Base-by-base conservation (phyloP, 2,329 filamentous ascomycete species). In the Penicillium sp. region DNA sequence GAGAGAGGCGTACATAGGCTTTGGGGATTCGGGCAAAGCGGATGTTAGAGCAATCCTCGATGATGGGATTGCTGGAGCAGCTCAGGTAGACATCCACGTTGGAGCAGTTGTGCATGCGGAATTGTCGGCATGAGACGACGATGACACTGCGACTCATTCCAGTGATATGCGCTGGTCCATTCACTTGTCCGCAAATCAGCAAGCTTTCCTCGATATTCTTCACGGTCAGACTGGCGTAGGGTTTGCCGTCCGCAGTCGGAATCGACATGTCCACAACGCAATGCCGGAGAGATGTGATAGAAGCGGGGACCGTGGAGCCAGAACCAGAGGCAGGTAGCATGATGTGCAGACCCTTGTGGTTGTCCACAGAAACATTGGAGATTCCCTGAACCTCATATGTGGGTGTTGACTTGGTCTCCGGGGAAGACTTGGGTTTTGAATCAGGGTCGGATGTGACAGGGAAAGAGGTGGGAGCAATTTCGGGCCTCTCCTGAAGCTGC, bases 61-160 rank as follows among this genome's bases (percentile, higher is more conserved):
- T 95, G 58, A 98, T 96, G 0, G 93, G 93, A 52, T 90, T 83
- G 60, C 88, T 93, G 1, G 77, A 75, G 63, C 87, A 90, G 55
- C 85, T 80, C 49, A 98, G 74, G 65, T 97, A 97, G 9, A 98
- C 77, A 56, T 88, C 82, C 33, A 94, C 86, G 51, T 90, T 80
- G 39, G 73, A 76, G 63, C 88, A 94, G 56, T 91, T 86, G 66
- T 98, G 93, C 74, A 98, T 91, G 24, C 93, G 81, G 60, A 95
- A 89, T 68, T 98, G 93, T n/a, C 86, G 79, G 45, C 88, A 86
- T 5, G 81, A 77, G 3, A 95, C 82, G 0, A 96, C 82, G 11
- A 95, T 68, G n/a, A 89, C 79, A 53, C 84, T 87, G 59, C 88
- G 75, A 43, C 76, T 73, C 1, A 95, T 73, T 1, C 77, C 79